Base-by-base conservation (phyloP, 2,329 filamentous ascomycete genomes). In the Microcyclospora pomicola region DNA sequence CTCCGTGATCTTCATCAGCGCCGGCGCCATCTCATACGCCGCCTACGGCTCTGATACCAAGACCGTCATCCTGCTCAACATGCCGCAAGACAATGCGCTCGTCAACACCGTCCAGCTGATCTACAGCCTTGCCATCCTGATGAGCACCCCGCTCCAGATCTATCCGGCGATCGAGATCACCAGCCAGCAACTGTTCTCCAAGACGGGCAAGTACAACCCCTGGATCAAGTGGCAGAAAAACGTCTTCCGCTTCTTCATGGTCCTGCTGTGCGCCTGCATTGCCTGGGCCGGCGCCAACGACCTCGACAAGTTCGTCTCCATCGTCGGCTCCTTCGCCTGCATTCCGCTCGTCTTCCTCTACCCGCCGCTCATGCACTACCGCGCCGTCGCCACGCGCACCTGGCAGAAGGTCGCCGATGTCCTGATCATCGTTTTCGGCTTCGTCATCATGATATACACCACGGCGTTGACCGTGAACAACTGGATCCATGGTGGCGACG, bases 171-270 rank as follows among this genome's bases (percentile, higher is more conserved):
- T 98, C 53, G 82, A 88, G 55, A 98, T 98, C 54, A 85, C 84
- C 27, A 87, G 93, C 62, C 94, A 93, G 51, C 85, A 86, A 48
- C 70, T 96, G 6, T 98, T 96, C 61, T 93, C 83, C 15, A 73
- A 82, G 55, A 94, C 86, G 45, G 87, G 91, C 50, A 98, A 98
- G 63, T 94, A 95, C 65, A 95, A 96, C 57, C 87, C 86, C 1
- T 91, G 84, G 56, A 93, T 98, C 68, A 98, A 98, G 67, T 98
- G 91, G 91, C 83, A 96, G 71, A 98, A 98, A 76, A 98, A 98
- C 51, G 67, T 81, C 27, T 98, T 94, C 68, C 80, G 91, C 38
- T 98, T 96, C 69, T 79, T 88, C 55, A 76, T 95, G 45, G 91
- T 96, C 36, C 74, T 83, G 53, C 62, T 91, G 15, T 96, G 91